Evolutionary conservation across 2,329 filamentous ascomycete species (phyloP), one percentile per base, ranked within the genome.

Genomic region (Paraphaeosphaeria sporulosa): DNA sequence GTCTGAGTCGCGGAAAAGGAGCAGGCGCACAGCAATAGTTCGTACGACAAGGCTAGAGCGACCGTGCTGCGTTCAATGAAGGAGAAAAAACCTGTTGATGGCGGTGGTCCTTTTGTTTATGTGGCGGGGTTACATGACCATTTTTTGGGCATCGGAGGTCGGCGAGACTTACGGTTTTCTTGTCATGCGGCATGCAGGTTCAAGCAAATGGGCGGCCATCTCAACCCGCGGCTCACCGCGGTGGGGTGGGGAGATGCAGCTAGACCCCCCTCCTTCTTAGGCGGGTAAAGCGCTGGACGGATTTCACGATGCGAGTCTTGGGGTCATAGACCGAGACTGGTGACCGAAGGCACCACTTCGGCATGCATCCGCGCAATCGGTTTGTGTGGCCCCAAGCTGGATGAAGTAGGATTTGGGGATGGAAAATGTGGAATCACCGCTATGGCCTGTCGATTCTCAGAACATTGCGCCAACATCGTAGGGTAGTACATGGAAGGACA

Each of bases 201-300:
- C 55, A 38, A 64, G 67, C 60, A 56, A 40, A 32, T 60, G 27
- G 56, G 42, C 58, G 61, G 57, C 66, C 69, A 67, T 65, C 61
- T 63, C 52, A 61, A 40, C 47, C 64, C 61, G 58, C 49, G 55
- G 49, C 63, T 61, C 58, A 65, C 65, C 67, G 66, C 67, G 63
- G 53, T 43, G 55, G 48, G 58, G 60, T 62, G 59, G 59, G 50
- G 62, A 61, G n/a, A 60, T 55, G 59, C 61, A 58, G 66, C 69
- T 63, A 73, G 42, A 67, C 66, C 46, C 52, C 47, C 51, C 66
- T 71, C 70, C 72, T 74, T 68, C 72, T 72, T 56, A 58, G 69
- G 63, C 64, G n/a, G 72, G 72, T 59, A 66, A 73, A 63, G 65
- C 58, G 55, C 21, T 17, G 32, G 17, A 54, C 57, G 63, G 55